Percentiles rank a stretch among this genome's conserved stretches.
phyloP scores from a whole-genome alignment of 2,329 filamentous ascomycete genomes.

The Beauveria medogensis region DNA sequence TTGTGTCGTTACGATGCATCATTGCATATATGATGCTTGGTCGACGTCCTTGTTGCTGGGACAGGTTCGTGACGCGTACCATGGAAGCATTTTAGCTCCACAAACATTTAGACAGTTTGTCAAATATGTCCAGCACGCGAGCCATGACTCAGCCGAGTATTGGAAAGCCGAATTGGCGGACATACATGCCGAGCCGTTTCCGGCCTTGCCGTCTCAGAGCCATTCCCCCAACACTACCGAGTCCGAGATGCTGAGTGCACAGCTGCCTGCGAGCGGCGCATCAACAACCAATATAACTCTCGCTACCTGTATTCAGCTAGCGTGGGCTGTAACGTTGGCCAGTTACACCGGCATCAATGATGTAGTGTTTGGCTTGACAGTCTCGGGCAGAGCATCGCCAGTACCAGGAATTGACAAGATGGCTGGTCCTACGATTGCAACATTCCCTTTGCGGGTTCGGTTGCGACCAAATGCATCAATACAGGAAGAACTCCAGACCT shows the following conservation, averaged over 20 bases:
- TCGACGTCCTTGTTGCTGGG: neutral
- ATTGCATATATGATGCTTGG: slow-evolving; percentile 1
- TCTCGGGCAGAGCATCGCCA: slow-evolving; percentile 11
- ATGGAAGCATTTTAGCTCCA: neutral
- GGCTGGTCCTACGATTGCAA: slow-evolving; percentile 21
- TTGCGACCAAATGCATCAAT: neutral
- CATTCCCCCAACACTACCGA: slow-evolving; percentile 16
- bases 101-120: neutral
- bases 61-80: neutral
- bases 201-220: slow-evolving; percentile 23
- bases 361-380: slow-evolving; percentile 11
- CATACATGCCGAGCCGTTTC: slow-evolving; percentile 31
- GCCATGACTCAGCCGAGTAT: neutral
- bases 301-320: slow-evolving; percentile 20
- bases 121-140: neutral
- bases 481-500: neutral
- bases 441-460: slow-evolving; percentile 11
- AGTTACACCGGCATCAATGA: slow-evolving; percentile 7
- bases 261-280: neutral
- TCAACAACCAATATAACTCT: slow-evolving; percentile 22
- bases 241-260: neutral
- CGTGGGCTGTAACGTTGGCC: slow-evolving; percentile 6
- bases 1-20: neutral
- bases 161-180: neutral
- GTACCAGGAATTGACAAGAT: slow-evolving; percentile 9